Base-by-base conservation (phyloP, 768 basidiomycete species). In the Podaxis pistillaris region DNA sequence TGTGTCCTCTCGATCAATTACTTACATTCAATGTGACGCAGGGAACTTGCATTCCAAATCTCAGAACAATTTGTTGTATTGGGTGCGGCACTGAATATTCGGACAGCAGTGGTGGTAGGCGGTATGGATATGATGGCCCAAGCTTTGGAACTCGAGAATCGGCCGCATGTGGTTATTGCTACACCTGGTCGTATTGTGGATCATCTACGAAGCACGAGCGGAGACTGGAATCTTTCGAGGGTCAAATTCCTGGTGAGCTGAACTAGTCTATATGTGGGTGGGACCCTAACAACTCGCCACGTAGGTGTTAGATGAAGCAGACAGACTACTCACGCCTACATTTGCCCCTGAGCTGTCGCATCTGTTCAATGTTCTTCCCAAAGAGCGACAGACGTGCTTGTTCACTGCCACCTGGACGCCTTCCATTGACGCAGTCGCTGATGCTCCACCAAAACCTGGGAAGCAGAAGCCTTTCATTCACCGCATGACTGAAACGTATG, bases 61-160 rank as follows among this genome's bases (percentile, higher is more conserved):
- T 85, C 95, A 1, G 96, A 98, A 65, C 97, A 99, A 72, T 98
- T 98, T 72, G 86, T 88, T 1, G 95, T 95, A 4, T 81, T 99
- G 1, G 96, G 97, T 26, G 80, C 85, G 17, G 80, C 93, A 11
- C 76, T 97, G 63, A 94, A 89, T 69, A 75, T 94, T 53, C 87
- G 87, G 33, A 96, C 94, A 8, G 85, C 90, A 9, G 94, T 98
- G 7, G 79, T 98, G 36, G 95, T 98, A 1, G 97, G 97, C 17
- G 97, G 97, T 4, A 96, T 99, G 94, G 97, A 99, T 69, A 96
- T 96, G 89, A 94, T 97, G 81, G 73, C 86, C 1, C 97, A 99
- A 72, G 93, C 96, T 0, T 78, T 93, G 17, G 94, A 96, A 69
- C 84, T 99, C 13, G 81, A 83, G 2, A 85, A 87, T 65, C 84